Conservation (phyloP, 108 stramenopile genomes). For the Nitzschia palea region DNA sequence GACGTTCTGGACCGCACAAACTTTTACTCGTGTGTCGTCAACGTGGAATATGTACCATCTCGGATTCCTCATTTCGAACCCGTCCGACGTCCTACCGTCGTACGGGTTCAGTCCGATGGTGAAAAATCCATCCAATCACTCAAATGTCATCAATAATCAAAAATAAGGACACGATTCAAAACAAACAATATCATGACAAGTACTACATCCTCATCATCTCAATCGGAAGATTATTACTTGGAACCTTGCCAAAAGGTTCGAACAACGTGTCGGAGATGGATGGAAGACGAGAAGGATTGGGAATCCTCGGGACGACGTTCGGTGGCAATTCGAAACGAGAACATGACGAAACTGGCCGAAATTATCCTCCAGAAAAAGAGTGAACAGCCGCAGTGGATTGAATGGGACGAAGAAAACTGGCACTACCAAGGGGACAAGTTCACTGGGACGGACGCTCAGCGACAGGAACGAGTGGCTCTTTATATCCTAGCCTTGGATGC, state of each 20-base stretch:
- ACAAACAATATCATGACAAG: not conserved
- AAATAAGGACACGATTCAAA: not conserved
- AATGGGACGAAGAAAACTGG: constrained; percentile 91
- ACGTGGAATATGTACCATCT: too few relatives aligned
- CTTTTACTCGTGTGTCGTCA: too few relatives aligned
- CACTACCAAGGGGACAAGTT: constrained; percentile 67
- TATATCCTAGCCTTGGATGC: constrained; percentile 90
- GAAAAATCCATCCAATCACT: too few relatives aligned
- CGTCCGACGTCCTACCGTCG: too few relatives aligned
- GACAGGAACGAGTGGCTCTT: constrained; percentile 72
- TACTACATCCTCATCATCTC: not conserved
- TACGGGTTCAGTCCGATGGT: too few relatives aligned
- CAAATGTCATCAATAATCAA: not conserved
- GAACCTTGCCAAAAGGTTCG: constrained; percentile 30
- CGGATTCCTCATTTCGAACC: too few relatives aligned
- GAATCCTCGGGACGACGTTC: constrained; percentile 1
- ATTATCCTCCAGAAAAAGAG: constrained; percentile 9
- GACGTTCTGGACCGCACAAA: too few relatives aligned
- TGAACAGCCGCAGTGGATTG: constrained; percentile 10
- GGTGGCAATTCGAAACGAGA: constrained; percentile 13
- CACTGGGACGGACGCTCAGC: constrained; percentile 19
- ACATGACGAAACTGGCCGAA: constrained; percentile 17
- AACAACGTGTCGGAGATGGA: constrained; percentile 33
- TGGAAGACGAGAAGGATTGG: constrained; percentile 23
- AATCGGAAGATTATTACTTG: constrained; percentile 6